These are phyloP conservation scores for Neurospora sp. DNA, from an alignment of 495 filamentous ascomycete species.

Conservation along the genomic window DNA sequence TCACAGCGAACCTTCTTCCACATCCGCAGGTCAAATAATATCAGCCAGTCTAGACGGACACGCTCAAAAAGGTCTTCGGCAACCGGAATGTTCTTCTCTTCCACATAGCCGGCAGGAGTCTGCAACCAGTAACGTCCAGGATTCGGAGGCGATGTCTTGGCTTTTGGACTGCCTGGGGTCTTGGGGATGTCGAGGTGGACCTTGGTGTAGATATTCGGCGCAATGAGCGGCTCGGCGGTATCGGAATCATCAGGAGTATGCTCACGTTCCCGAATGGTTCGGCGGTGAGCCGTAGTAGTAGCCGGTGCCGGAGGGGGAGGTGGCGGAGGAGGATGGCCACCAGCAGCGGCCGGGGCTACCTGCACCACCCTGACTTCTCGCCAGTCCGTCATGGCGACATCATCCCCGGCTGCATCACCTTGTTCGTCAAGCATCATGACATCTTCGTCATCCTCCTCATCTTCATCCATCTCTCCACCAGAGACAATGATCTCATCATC, in stretches of 20 bases:
- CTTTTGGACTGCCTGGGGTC: constrained; percentile 35
- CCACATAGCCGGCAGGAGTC: constrained; percentile 55
- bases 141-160: constrained; percentile 23
- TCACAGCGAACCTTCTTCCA: constrained; percentile 94
- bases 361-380: constrained; percentile 34
- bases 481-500: constrained; percentile 23
- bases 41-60: constrained; percentile 86
- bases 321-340: constrained; percentile 55
- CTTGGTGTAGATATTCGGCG: constrained; percentile 42
- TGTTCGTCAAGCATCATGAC: constrained; percentile 29
- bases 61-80: constrained; percentile 82
- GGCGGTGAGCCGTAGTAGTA: constrained; percentile 26
- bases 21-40: constrained; percentile 89
- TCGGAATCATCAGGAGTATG: constrained; percentile 52
- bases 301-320: constrained; percentile 46
- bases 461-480: constrained; percentile 35
- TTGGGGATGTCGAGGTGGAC: constrained; percentile 48
- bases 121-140: constrained; percentile 81
- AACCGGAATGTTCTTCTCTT: constrained; percentile 47
- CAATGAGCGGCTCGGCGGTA: constrained; percentile 47
- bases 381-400: constrained; percentile 51
- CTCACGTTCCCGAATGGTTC: constrained; percentile 37
- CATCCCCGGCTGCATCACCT: constrained; percentile 38
- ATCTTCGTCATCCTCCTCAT: constrained; percentile 44
- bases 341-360: constrained; percentile 60